phyloP scores from a whole-genome alignment of 1,284 basidiomycete species.

The Lignosus rhinocerotis region DNA sequence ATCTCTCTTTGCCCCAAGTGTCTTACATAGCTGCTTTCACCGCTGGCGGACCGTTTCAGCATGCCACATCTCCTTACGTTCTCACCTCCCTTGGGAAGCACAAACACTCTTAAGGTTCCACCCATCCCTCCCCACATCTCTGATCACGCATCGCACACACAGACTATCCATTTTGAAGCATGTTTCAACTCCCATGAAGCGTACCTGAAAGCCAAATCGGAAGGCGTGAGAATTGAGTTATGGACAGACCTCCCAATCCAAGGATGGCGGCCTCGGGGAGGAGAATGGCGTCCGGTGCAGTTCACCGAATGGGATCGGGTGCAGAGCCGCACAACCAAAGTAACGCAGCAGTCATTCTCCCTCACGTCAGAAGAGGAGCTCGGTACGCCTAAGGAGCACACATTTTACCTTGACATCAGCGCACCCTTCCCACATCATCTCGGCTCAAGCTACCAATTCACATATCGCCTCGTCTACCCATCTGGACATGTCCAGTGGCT shows the following conservation, averaged over 20 bases:
- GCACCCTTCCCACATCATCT: slow-evolving; percentile 12
- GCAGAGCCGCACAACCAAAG: background rate
- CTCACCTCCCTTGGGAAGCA: slow-evolving; percentile 23
- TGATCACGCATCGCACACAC: slow-evolving; percentile 5
- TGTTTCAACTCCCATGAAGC: slow-evolving; percentile 27
- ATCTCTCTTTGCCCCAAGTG: background rate
- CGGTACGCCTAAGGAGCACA: slow-evolving; percentile 1
- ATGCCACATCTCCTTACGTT: slow-evolving; percentile 23
- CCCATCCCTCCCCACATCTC: slow-evolving; percentile 17
- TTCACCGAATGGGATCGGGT: slow-evolving; percentile 16
- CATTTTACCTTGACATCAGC: slow-evolving; percentile 17
- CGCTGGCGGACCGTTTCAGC: slow-evolving; percentile 9
- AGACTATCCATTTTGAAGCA: slow-evolving; percentile 29
- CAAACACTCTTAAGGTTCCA: slow-evolving; percentile 14
- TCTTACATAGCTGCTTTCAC: background rate
- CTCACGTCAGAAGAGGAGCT: slow-evolving; percentile 5
- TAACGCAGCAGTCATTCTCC: background rate
- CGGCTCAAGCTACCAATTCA: slow-evolving; percentile 30
- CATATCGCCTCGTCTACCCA: slow-evolving; percentile 33
- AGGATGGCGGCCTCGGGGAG: slow-evolving; percentile 19
- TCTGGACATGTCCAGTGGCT: slow-evolving; percentile 33
- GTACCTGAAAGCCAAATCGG: slow-evolving; percentile 23
- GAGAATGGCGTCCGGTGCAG: slow-evolving; percentile 30
- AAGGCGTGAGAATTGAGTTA: slow-evolving; percentile 30
- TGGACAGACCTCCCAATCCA: slow-evolving; percentile 32